Evolutionary conservation across 1,284 basidiomycete species (phyloP).

Genomic region (Apiotrichum porosum): DNA sequence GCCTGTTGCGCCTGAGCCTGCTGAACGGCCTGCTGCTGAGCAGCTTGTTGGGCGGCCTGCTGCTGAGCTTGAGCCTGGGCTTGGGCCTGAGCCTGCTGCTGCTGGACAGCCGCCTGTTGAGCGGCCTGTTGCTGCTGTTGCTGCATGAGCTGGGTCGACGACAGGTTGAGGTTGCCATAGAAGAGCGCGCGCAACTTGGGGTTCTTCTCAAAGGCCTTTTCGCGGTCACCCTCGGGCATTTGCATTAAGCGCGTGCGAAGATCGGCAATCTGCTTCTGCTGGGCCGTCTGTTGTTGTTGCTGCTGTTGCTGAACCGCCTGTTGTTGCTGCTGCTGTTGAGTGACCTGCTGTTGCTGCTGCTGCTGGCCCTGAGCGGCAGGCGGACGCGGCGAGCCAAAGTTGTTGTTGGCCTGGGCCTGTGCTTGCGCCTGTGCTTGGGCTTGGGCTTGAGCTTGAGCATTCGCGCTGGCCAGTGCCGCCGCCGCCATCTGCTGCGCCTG

Average conservation of each 20-base stretch:
- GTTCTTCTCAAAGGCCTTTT: slow-evolving; percentile 31
- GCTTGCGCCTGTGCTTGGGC: slow-evolving; percentile 9
- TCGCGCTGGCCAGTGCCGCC: slow-evolving; percentile 6
- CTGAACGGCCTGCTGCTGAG: not conserved
- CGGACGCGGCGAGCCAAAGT: slow-evolving; percentile 31
- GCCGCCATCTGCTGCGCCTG: slow-evolving; percentile 19
- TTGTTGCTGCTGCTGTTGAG: slow-evolving; percentile 6
- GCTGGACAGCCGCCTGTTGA: not conserved
- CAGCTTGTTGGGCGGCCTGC: not conserved
- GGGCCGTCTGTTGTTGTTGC: slow-evolving; percentile 6
- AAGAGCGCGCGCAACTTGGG: slow-evolving; percentile 30
- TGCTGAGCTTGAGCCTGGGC: slow-evolving; percentile 1
- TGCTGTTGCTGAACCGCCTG: not conserved
- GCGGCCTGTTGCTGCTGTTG: not conserved
- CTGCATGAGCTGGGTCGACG: slow-evolving; percentile 12
- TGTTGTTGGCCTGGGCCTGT: slow-evolving; percentile 8
- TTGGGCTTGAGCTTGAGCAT: no score
- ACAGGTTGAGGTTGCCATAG: slow-evolving; percentile 20
- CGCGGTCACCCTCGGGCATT: slow-evolving; percentile 34
- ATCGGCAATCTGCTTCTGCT: slow-evolving; percentile 17
- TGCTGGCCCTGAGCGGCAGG: slow-evolving; percentile 8
- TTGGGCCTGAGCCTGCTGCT: not conserved
- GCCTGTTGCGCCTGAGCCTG: not conserved
- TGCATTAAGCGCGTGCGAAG: slow-evolving; percentile 24
- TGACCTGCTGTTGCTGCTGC: slow-evolving; percentile 4